Evolutionary conservation across 176 grass and related monocot genomes (phyloP), one percentile per base, ranked within the genome.

Genomic region (Chrysopogon serrulatus): DNA sequence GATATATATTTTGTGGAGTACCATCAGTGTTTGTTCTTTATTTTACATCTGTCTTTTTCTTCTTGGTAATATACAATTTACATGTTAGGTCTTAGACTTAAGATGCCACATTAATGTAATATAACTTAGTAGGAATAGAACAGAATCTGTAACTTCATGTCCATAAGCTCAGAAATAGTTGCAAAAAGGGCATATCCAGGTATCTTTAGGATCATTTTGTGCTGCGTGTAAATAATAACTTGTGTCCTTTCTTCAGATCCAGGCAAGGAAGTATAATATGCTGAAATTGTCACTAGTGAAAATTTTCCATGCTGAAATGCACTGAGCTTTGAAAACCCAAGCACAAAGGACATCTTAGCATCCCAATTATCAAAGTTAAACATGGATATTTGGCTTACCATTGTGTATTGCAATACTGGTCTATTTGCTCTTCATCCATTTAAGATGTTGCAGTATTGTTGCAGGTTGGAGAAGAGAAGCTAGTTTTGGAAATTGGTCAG

Each of bases 401-500:
- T 67, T 47, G 18, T 83, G n/a, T 47, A 28, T 17, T 49, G 26
- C 27, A 49, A 18, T 48, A 32, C 16, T 67, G 7, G 19, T 45
- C 9, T 39, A n/a, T 77, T 73, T 51, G 8, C 63, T 77, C 79
- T 37, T 68, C 28, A 9, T 80, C 5, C 42, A 49, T 91, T 34
- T 81, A 85, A 68, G 66, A 79, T 75, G 63, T 41, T 21, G 33
- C 27, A 72, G 44, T 84, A 51, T 41, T 77, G 36, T 82, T 90
- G 18, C 90, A 99, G 96, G 96, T 94, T 65, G 96, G 96, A 84
- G 93, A 99, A 90, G 93, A 86, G 79, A 94, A 94, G 74, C 62
- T 96, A 77, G 91, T 94, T 56, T 78, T 99, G 81, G 93, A 92
- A 60, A 99, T 99, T 68, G 96, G 93, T 34, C 89, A 87, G 86